Evolutionary conservation across 768 basidiomycete species (phyloP).

Genomic region (Fomitopsis serialis): DNA sequence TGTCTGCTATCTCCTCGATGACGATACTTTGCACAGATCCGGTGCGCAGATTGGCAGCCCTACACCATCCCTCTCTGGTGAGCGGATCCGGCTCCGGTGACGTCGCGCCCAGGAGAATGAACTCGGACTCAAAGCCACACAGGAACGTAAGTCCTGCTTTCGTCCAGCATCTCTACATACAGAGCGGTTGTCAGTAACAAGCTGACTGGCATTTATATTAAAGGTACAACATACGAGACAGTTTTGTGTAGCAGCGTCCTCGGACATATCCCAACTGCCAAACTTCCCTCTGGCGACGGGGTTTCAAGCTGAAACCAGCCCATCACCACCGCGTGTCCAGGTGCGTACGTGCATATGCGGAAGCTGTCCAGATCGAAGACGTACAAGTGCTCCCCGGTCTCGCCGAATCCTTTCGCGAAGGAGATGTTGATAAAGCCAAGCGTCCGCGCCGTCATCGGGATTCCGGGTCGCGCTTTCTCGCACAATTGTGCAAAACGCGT

Average conservation of each 20-base stretch:
- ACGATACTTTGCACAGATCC: constrained; percentile 42
- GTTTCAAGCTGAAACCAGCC: constrained; percentile 64
- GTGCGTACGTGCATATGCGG: constrained; percentile 49
- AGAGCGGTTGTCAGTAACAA: too few species aligned
- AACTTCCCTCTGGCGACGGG: constrained; percentile 27
- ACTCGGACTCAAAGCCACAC: constrained; percentile 66
- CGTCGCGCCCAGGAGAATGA: constrained; percentile 53
- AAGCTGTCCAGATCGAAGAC: constrained; percentile 50
- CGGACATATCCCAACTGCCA: constrained; percentile 53
- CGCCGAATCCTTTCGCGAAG: constrained; percentile 42
- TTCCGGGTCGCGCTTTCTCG: constrained; percentile 44
- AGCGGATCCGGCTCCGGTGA: constrained; percentile 37
- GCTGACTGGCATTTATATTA: too few species aligned
- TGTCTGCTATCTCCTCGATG: constrained; percentile 54
- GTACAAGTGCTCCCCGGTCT: constrained; percentile 54
- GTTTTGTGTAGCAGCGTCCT: constrained; percentile 48
- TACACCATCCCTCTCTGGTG: constrained; percentile 44
- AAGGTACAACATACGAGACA: background rate
- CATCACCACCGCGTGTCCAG: constrained; percentile 55
- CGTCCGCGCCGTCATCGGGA: constrained; percentile 38
- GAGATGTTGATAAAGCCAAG: constrained; percentile 47
- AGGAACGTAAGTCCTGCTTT: constrained; percentile 43
- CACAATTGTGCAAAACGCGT: constrained; percentile 50
- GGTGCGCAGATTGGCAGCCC: constrained; percentile 29
- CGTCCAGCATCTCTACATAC: constrained; percentile 21